Evolutionary conservation across 129 eudicot genomes (phyloP), one percentile per base, ranked within the genome.

Genomic region (Flaveria ramosissima): DNA sequence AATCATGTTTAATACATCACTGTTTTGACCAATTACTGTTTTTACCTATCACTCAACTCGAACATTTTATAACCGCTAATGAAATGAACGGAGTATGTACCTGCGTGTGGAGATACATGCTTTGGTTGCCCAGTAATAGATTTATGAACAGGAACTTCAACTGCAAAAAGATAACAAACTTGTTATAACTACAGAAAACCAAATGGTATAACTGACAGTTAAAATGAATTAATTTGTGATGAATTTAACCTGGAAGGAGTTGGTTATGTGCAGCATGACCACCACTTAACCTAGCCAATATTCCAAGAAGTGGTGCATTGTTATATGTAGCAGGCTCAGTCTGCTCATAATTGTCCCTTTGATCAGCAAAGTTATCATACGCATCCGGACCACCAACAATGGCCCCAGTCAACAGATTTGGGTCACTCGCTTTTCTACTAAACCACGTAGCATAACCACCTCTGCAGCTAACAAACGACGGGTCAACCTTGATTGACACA

Each of bases 381-480:
- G 97, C 97, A 86, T 89, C 98, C 19, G 98, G 98, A 11, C 98
- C 98, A 27, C 98, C 98, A 82, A 93, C 98, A 78, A 88, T 84
- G 60, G 98, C 98, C 41, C 98, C 98, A 12, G 85, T 82, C 32
- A 93, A 88, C 10, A 87, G 84, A 78, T 93, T 93, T 0, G 98
- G 98, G 71, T 93, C 98, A n/a, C 91, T 89, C 21, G 91, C 92
- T 72, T 90, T 87, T 79, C 89, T 83, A 84, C 83, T 83, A 60
- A 73, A 93, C 98, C 98, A 93, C 6, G 97, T 88, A 9, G 93
- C 98, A 76, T 93, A 93, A 6, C 98, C 98, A 57, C 93, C 97
- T 65, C 98, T 82, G 85, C 98, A 93, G 72, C 83, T 89, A 23
- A 93, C 96, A 3, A 93, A 93, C 6, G 92, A 72, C 10, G 96